Conservation (phyloP, 108 stramenopile species). For the Cyclostephanos invisitatus region DNA sequence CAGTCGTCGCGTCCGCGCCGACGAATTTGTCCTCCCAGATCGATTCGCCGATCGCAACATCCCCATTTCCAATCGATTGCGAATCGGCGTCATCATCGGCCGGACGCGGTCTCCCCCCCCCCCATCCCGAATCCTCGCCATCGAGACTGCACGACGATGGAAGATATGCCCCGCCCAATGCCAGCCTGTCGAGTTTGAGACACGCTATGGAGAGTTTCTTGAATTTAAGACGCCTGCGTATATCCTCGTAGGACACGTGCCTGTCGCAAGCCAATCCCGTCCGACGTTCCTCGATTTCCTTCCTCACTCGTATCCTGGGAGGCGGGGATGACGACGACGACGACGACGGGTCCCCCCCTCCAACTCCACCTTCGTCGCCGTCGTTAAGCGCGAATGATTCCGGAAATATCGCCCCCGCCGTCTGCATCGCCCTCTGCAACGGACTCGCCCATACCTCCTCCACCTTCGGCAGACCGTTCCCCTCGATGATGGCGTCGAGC, state of each 20-base stretch:
- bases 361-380: no score
- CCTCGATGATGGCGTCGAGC: constrained; percentile 34
- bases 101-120: neutral
- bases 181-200: constrained; percentile 2
- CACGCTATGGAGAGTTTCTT: constrained; percentile 18
- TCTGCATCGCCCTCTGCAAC: constrained; percentile 57
- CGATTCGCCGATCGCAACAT: neutral
- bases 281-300: constrained; percentile 56
- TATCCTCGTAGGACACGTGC: neutral
- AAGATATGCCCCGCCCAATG: neutral
- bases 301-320: constrained; percentile 49
- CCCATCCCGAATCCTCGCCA: neutral
- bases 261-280: constrained; percentile 62
- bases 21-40: neutral
- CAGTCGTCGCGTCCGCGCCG: neutral
- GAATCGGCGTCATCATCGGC: neutral
- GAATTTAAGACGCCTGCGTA: constrained; percentile 18
- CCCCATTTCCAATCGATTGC: neutral
- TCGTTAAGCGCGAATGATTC: constrained; percentile 1
- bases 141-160: neutral
- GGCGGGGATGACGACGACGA: neutral
- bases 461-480: constrained; percentile 37
- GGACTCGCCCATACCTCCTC: constrained; percentile 62
- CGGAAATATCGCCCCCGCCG: constrained; percentile 52
- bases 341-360: neutral